Evolutionary conservation across 176 grass and related monocot species (phyloP).

Genomic region (Oryza punctata): DNA sequence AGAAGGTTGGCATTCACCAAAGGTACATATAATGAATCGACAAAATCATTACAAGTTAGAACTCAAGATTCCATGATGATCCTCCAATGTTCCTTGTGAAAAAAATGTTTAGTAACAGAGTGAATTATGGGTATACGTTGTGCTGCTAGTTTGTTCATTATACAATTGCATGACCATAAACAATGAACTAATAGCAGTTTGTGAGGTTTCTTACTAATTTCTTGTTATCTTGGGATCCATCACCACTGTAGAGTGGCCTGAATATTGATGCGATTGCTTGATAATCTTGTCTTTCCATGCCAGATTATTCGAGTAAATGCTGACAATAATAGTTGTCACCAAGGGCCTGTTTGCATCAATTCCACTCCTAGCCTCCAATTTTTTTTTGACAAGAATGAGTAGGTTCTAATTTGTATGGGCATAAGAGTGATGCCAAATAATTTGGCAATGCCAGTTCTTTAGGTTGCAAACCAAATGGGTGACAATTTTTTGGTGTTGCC

Average conservation of each 20-base stretch:
- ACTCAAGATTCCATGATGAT: conserved; percentile 9
- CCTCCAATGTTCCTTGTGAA: not conserved
- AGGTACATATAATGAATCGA: conserved; percentile 58
- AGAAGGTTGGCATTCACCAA: conserved; percentile 83
- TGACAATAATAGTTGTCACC: not conserved
- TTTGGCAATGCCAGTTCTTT: too few relatives aligned
- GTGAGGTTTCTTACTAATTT: not conserved
- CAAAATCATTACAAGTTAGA: conserved; percentile 21
- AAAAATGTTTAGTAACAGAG: conserved; percentile 1
- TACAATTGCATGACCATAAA: not conserved
- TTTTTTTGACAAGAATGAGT: too few relatives aligned
- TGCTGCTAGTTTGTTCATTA: conserved; percentile 12
- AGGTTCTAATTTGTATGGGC: too few relatives aligned
- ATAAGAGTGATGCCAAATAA: too few relatives aligned
- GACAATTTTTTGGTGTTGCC: too few relatives aligned
- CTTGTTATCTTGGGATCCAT: not conserved
- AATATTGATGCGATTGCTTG: not conserved
- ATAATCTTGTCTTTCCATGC: conserved; percentile 8
- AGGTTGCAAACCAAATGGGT: too few relatives aligned
- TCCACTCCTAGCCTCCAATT: too few relatives aligned
- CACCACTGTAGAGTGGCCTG: not conserved
- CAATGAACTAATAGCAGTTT: not conserved
- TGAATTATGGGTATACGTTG: conserved; percentile 15
- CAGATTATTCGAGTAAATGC: not conserved
- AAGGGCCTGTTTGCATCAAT: too few relatives aligned